Conservation (phyloP, 75 land plant genomes). For the Isoetes taiwanensis region DNA sequence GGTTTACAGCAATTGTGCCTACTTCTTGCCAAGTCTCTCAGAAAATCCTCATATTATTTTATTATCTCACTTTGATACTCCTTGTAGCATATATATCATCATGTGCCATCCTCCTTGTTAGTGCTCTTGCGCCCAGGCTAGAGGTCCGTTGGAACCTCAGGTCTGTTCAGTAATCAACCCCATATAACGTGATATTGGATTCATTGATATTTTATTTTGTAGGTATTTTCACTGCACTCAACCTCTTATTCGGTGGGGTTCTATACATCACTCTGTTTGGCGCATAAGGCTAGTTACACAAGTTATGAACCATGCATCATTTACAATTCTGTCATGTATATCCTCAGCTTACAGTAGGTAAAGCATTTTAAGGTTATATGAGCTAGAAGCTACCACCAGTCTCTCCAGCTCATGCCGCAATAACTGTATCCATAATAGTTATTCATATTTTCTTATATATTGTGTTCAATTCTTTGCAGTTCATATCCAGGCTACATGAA, state of each 20-base stretch:
- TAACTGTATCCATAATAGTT: neutral
- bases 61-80: slow-evolving; percentile 12
- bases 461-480: neutral
- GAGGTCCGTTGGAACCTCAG: slow-evolving; percentile 28
- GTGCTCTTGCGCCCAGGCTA: slow-evolving; percentile 21
- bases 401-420: neutral
- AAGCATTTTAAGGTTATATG: slow-evolving; percentile 10
- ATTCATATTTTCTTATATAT: neutral
- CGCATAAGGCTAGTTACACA: slow-evolving; percentile 20
- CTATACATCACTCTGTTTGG: slow-evolving; percentile 12
- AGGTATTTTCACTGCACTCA: slow-evolving; percentile 17
- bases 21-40: slow-evolving; percentile 20
- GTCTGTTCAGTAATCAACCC: neutral
- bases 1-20: slow-evolving; percentile 11
- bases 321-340: slow-evolving; percentile 11
- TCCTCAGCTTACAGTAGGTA: slow-evolving; percentile 15
- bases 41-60: slow-evolving; percentile 10
- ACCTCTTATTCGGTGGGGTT: slow-evolving; percentile 20
- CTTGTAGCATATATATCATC: slow-evolving; percentile 23
- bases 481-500: neutral
- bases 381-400: neutral
- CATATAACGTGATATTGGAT: neutral
- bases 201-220: neutral
- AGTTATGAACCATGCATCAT: slow-evolving; percentile 10
- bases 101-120: slow-evolving; percentile 20